Percentiles rank a stretch among this genome's conserved stretches.
phyloP scores from a whole-genome alignment of 257 asterid genomes.

The Capsicum rhomboideum region DNA sequence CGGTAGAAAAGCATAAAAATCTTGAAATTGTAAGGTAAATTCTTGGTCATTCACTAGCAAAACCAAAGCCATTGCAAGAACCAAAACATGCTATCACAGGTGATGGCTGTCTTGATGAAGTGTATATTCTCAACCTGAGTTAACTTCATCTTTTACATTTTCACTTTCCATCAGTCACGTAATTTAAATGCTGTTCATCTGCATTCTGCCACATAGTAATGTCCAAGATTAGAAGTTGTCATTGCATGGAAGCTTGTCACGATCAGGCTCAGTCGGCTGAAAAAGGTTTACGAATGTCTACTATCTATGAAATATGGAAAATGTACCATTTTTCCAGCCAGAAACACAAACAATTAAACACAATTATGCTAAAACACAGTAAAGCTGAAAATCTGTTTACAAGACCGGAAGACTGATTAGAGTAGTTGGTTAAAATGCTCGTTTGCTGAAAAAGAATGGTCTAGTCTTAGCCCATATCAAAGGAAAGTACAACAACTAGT shows the following conservation, averaged over 20 bases:
- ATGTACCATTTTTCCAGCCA: background rate
- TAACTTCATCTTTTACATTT: no score
- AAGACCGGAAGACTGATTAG: background rate
- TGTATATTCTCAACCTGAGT: no score
- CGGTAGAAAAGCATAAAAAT: no score
- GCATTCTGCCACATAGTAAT: no score
- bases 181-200: no score
- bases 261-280: background rate
- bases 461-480: background rate
- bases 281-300: background rate
- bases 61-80: background rate
- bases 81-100: background rate
- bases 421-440: background rate
- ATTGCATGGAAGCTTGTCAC: background rate
- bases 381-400: background rate
- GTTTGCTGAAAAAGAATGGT: background rate
- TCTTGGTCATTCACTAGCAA: background rate
- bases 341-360: background rate
- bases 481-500: background rate
- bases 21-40: slow-evolving; percentile 2
- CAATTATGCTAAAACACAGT: background rate
- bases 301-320: background rate
- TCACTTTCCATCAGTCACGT: background rate
- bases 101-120: background rate
- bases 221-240: background rate